Percentiles rank a stretch among this genome's conserved stretches.
Evolutionary conservation across 2,329 filamentous ascomycete species (phyloP).

Genomic region (Fusarium sp.): DNA sequence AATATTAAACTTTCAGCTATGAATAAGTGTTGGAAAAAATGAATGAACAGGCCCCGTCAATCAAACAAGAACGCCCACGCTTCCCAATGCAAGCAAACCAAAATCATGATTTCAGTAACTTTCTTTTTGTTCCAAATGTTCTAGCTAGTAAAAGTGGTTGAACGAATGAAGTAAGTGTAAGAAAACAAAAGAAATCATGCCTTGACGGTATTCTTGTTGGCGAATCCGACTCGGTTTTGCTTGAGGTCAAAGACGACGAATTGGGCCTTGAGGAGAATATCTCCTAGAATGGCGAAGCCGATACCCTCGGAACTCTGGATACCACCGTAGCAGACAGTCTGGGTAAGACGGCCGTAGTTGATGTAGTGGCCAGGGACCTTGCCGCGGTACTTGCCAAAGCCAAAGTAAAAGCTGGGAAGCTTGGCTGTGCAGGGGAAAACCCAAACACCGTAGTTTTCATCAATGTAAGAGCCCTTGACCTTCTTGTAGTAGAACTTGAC

Average conservation of each 20-base stretch:
- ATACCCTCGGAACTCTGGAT: constrained; percentile 53
- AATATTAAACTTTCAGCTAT: constrained; percentile 30
- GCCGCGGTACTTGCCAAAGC: constrained; percentile 50
- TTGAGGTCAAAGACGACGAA: constrained; percentile 56
- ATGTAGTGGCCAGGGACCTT: constrained; percentile 53
- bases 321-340: constrained; percentile 51
- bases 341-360: constrained; percentile 49
- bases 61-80: constrained; percentile 34
- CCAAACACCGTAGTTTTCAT: constrained; percentile 63
- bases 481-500: constrained; percentile 69
- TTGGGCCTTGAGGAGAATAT: constrained; percentile 58
- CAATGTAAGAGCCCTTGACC: constrained; percentile 62
- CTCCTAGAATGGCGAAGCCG: constrained; percentile 54
- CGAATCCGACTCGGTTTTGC: constrained; percentile 51
- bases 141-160: neutral
- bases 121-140: neutral
- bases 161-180: neutral
- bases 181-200: neutral
- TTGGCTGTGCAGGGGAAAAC: constrained; percentile 65
- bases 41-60: neutral
- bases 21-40: constrained; percentile 1
- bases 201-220: constrained; percentile 50
- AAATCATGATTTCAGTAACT: neutral
- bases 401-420: constrained; percentile 58
- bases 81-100: constrained; percentile 32